Evolutionary conservation across 257 asterid genomes (phyloP).

Genomic region (Ophiorrhiza pumila): DNA sequence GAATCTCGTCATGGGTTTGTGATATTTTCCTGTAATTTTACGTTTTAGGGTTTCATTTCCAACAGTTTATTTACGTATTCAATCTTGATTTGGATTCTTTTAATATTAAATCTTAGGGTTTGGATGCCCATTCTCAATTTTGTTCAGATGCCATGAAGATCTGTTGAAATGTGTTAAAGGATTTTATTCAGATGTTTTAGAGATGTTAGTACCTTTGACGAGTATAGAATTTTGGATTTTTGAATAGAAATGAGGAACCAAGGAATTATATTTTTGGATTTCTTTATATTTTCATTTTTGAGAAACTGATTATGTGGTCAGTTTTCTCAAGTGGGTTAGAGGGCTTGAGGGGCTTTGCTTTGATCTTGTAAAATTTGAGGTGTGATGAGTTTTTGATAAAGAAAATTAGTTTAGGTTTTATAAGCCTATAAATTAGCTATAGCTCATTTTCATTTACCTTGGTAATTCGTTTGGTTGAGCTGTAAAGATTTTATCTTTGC

Average conservation of each 20-base stretch:
- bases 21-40: neutral
- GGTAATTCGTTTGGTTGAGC: neutral
- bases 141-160: neutral
- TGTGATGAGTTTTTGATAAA: neutral
- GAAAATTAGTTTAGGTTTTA: neutral
- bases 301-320: neutral
- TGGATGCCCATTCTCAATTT: neutral
- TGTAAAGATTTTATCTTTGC: neutral
- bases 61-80: no score
- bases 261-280: neutral
- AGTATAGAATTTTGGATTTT: neutral
- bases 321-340: neutral
- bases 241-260: neutral
- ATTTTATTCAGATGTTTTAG: neutral
- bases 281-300: neutral
- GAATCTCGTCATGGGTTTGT: neutral
- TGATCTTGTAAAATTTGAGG: neutral
- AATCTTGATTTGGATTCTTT: neutral
- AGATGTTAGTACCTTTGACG: neutral
- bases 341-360: neutral
- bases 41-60: neutral
- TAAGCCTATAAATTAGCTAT: neutral
- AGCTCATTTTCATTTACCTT: neutral
- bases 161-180: neutral
- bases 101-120: constrained; percentile 1